Percentiles rank a stretch among this genome's conserved stretches.
These are phyloP conservation scores for Volvariella volvacea DNA, from an alignment of 1,284 basidiomycete genomes.

Conservation along the genomic window DNA sequence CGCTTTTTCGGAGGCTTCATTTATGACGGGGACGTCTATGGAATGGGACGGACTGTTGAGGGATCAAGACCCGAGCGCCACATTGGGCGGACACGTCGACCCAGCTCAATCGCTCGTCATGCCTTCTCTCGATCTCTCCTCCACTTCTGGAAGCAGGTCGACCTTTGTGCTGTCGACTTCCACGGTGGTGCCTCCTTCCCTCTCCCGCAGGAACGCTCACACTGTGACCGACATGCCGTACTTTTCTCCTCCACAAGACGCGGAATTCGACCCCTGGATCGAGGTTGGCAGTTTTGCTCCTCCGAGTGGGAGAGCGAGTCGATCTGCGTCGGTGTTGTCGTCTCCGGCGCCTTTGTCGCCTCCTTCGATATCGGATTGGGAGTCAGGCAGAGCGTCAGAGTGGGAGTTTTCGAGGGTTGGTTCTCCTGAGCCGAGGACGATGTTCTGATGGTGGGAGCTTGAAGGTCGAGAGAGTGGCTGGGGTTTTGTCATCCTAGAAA, in stretches of 20 bases:
- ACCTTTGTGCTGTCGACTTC: too few species aligned
- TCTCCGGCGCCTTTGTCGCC: too few species aligned
- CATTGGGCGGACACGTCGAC: slow-evolving; percentile 22
- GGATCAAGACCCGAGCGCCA: not conserved
- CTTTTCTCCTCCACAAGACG: not conserved
- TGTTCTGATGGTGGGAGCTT: too few species aligned
- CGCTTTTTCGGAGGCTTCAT: slow-evolving; percentile 13
- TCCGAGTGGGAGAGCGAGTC: too few species aligned
- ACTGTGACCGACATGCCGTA: not conserved
- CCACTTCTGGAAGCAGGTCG: slow-evolving; percentile 6
- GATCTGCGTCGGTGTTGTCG: too few species aligned
- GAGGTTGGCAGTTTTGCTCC: not conserved
- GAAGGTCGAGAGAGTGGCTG: too few species aligned
- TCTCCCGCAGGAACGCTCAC: not conserved
- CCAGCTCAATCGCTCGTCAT: slow-evolving; percentile 54
- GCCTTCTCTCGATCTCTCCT: slow-evolving; percentile 65
- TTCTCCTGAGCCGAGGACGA: too few species aligned
- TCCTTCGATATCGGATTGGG: too few species aligned
- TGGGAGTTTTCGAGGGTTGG: too few species aligned
- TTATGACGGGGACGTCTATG: not conserved
- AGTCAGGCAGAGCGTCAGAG: too few species aligned
- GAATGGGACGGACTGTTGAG: not conserved
- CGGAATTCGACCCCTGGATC: not conserved
- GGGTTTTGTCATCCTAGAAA: too few species aligned
- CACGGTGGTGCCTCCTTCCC: not conserved